Evolutionary conservation across 2,329 filamentous ascomycete species (phyloP), one percentile per base, ranked within the genome.

Genomic region (Xylariaceae sp.): DNA sequence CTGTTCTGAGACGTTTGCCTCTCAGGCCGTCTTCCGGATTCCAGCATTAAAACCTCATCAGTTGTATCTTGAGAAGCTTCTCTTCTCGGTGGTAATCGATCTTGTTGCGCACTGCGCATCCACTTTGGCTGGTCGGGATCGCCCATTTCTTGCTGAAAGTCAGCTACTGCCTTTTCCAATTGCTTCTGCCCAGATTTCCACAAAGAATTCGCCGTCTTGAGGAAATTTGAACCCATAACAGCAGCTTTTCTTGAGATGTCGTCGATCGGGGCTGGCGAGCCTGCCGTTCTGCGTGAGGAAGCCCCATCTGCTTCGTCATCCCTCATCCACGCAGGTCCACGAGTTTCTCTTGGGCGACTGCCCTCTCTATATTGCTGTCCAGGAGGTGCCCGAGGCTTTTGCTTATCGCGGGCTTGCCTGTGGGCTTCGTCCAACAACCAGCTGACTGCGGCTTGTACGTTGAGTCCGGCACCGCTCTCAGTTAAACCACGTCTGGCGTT

Each of bases 181-280:
- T 89, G 91, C 72, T 96, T 99, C 67, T 91, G 89, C 0, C 92
- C 86, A 2, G 88, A 89, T 69, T 96, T 99, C 94, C 94, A 99
- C 0, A 97, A 74, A 0, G 89, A 92, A 62, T 95, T 95, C 1
- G 94, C 94, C 2, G 91, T 94, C 70, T 99, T 99, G 70, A 97
- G 85, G 9, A 99, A 72, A 58, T 81, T 95, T 44, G 76, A 89
- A 0, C 94, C 89, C 66, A 97, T 79, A 35, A 91, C 87, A 4
- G 89, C 84, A 2, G 92, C 92, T 43, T 87, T 80, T 66, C 92
- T 90, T 12, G 89, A 78, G 53, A 95, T 78, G 64, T 96, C 92
- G 51, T 78, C 84, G 1, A 91, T 75, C 43, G 72, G 72, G 7
- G 76, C 77, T 3, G 81, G 80, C 1, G 84, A 83, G 55, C 74